These are phyloP conservation scores for Solanum tarijense DNA, from an alignment of 257 asterid species.

Conservation along the genomic window DNA sequence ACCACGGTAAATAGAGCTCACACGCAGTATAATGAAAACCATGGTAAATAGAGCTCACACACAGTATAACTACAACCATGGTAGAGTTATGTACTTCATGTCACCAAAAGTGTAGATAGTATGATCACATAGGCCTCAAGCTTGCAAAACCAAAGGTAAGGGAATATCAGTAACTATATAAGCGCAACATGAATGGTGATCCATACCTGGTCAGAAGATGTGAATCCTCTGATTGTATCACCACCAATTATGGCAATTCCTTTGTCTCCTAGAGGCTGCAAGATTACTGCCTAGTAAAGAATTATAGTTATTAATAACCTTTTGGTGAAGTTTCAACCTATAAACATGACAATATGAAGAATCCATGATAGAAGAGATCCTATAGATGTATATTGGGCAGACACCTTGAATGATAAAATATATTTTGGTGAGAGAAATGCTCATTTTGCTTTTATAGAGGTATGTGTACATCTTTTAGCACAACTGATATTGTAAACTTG, in stretches of 20 bases:
- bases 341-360: neutral
- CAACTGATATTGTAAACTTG: neutral
- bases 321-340: neutral
- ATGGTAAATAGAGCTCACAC: neutral
- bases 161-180: neutral
- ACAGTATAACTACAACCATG: neutral
- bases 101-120: neutral
- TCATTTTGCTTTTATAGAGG: neutral
- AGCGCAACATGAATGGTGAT: neutral
- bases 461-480: neutral
- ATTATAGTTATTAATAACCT: slow-evolving; percentile 1
- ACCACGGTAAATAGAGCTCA: neutral
- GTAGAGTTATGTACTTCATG: neutral
- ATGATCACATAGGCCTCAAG: neutral
- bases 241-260: slow-evolving; percentile 91
- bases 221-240: slow-evolving; percentile 79
- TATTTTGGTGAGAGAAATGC: neutral
- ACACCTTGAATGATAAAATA: neutral
- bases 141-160: neutral
- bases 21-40: neutral
- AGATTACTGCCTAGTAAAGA: slow-evolving; percentile 62
- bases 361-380: neutral
- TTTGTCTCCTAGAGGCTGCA: slow-evolving; percentile 84
- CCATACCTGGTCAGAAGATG: slow-evolving; percentile 77
- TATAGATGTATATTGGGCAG: neutral